These are phyloP conservation scores for Amanita rimosa DNA, from an alignment of 768 basidiomycete species.

Conservation along the genomic window DNA sequence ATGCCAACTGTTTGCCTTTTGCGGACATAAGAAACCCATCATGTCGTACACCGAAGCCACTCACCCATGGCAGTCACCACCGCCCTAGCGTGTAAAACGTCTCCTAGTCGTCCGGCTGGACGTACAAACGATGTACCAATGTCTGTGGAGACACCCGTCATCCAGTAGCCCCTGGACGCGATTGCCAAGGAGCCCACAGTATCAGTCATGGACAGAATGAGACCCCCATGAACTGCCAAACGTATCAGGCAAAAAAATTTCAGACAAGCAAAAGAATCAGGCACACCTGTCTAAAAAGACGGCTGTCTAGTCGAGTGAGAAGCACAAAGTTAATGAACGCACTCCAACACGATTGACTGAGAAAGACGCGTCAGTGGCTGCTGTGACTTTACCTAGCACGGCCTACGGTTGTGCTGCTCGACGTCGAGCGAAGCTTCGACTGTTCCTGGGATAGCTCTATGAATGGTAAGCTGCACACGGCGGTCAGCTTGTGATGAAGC, in stretches of 20 bases:
- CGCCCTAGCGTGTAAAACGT: slow-evolving; percentile 53
- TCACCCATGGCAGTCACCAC: slow-evolving; percentile 62
- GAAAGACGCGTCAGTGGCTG: background rate
- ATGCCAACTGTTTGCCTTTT: slow-evolving; percentile 68
- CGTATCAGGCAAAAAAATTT: background rate
- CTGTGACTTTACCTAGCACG: background rate
- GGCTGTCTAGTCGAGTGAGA: slow-evolving; percentile 2
- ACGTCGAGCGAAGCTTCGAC: slow-evolving; percentile 63
- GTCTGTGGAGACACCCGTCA: slow-evolving; percentile 85
- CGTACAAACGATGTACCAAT: slow-evolving; percentile 71
- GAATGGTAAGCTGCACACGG: slow-evolving; percentile 46
- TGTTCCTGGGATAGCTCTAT: slow-evolving; percentile 57
- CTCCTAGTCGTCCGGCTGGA: slow-evolving; percentile 63
- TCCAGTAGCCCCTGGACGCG: slow-evolving; percentile 69
- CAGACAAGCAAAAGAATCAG: slow-evolving; percentile 1
- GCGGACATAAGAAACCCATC: background rate
- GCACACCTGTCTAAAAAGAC: slow-evolving; percentile 25
- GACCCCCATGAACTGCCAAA: slow-evolving; percentile 65
- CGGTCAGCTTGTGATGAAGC: slow-evolving; percentile 3
- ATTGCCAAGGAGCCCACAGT: slow-evolving; percentile 80
- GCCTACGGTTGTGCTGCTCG: slow-evolving; percentile 63
- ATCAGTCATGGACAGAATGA: slow-evolving; percentile 74
- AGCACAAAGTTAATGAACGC: slow-evolving; percentile 13
- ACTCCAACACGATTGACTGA: slow-evolving; percentile 80
- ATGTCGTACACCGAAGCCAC: background rate